phyloP scores from a whole-genome alignment of 2,329 filamentous ascomycete species.

The Fusarium sororula region DNA sequence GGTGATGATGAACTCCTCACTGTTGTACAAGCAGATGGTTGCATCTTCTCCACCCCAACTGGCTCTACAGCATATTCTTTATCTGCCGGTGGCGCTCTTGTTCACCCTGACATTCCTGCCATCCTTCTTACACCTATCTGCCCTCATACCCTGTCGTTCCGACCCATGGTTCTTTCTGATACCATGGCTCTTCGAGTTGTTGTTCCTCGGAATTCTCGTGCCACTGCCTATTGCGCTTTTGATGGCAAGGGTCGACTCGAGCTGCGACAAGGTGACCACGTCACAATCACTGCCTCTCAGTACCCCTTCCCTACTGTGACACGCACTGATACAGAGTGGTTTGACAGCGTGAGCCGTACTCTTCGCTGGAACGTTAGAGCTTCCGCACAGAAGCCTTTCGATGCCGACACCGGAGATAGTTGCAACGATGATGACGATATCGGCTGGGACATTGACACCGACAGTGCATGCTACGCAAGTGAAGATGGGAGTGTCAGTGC shows the following conservation, averaged over 20 bases:
- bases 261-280: conserved; percentile 90
- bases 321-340: conserved; percentile 91
- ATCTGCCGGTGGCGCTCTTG: conserved; percentile 92
- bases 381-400: conserved; percentile 91
- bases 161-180: conserved; percentile 97
- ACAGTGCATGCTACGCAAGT: conserved; percentile 75
- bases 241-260: conserved; percentile 97
- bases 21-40: conserved; percentile 94
- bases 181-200: conserved; percentile 91
- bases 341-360: conserved; percentile 91
- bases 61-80: conserved; percentile 95
- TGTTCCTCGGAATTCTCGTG: conserved; percentile 84
- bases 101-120: conserved; percentile 95
- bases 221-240: conserved; percentile 95
- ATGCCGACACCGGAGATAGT: conserved; percentile 53
- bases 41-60: conserved; percentile 97
- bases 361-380: conserved; percentile 95
- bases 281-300: conserved; percentile 94
- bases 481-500: conserved; percentile 75
- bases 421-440: conserved; percentile 64
- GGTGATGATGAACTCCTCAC: conserved; percentile 95
- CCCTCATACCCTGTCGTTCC: conserved; percentile 95
- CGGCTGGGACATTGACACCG: conserved; percentile 96
- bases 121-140: conserved; percentile 98
- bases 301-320: conserved; percentile 98